Evolutionary conservation across 1,284 basidiomycete genomes (phyloP).

Genomic region (Leccinum angustisporum): DNA sequence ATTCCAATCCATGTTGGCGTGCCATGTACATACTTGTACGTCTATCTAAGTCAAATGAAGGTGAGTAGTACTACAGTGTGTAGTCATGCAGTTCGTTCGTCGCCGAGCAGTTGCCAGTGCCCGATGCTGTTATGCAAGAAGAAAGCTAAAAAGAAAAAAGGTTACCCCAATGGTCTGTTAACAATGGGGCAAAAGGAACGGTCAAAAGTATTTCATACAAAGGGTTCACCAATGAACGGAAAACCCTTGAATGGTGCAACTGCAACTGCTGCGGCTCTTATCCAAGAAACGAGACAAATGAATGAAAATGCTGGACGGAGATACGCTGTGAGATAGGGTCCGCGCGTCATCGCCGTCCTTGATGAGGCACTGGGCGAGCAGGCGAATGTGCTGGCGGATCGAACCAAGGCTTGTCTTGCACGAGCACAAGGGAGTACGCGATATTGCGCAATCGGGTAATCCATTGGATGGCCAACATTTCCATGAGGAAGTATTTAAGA

Average conservation of each 20-base stretch:
- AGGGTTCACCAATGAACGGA: constrained; percentile 4
- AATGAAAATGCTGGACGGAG: background rate
- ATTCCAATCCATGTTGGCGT: no score
- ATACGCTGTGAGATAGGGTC: background rate
- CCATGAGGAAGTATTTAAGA: no score
- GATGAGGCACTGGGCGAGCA: no score
- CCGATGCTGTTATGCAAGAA: background rate
- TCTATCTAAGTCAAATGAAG: constrained; percentile 20
- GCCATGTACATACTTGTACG: constrained; percentile 3
- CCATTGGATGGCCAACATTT: no score
- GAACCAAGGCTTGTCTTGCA: no score
- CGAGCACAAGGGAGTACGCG: no score
- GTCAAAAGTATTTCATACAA: constrained; percentile 15
- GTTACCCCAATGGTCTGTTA: background rate
- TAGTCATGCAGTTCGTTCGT: constrained; percentile 17
- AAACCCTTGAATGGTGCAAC: background rate
- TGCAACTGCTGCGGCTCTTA: background rate
- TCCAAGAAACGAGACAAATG: background rate
- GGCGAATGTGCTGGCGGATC: no score
- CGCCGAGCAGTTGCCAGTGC: background rate
- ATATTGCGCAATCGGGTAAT: no score
- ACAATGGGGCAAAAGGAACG: background rate
- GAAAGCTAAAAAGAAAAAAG: background rate
- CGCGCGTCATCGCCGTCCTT: no score
- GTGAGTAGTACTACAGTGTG: constrained; percentile 31